phyloP scores from a whole-genome alignment of 345 rosid species.

The Aquilaria yunnanensis region DNA sequence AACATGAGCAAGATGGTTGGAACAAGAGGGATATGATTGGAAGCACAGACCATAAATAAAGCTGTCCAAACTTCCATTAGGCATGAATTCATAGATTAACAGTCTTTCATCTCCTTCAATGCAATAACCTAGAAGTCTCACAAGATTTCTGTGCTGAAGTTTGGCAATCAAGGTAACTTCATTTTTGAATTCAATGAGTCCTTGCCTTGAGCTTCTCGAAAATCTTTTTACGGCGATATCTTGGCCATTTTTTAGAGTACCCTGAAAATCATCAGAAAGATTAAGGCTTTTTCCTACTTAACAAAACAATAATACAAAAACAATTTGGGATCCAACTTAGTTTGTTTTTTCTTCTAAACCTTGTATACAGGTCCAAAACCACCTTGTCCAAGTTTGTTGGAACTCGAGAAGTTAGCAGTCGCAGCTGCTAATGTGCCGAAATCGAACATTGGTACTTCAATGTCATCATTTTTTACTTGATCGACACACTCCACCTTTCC shows the following conservation, averaged over 20 bases:
- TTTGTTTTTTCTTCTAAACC: too few species aligned
- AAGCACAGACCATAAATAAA: constrained; percentile 21
- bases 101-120: constrained; percentile 24
- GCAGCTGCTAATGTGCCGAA: background rate
- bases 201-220: constrained; percentile 36
- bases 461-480: background rate
- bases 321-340: too few species aligned
- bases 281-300: too few species aligned
- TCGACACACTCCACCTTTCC: background rate
- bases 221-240: constrained; percentile 52
- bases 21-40: background rate
- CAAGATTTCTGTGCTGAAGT: constrained; percentile 49
- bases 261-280: constrained; percentile 16
- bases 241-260: constrained; percentile 28
- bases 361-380: too few species aligned
- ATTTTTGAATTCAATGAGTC: constrained; percentile 36
- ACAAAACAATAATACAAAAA: too few species aligned
- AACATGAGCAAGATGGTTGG: too few species aligned
- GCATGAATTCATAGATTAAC: constrained; percentile 32
- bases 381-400: too few species aligned
- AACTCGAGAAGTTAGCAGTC: constrained; percentile 1
- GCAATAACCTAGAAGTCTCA: constrained; percentile 34
- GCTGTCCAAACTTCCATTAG: constrained; percentile 22
- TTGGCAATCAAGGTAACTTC: constrained; percentile 37
- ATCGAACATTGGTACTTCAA: constrained; percentile 1